Percentiles rank a stretch among this genome's conserved stretches.
These are phyloP conservation scores for Parachlorella kessleri DNA, from an alignment of 139 green algal genomes.

Conservation along the genomic window DNA sequence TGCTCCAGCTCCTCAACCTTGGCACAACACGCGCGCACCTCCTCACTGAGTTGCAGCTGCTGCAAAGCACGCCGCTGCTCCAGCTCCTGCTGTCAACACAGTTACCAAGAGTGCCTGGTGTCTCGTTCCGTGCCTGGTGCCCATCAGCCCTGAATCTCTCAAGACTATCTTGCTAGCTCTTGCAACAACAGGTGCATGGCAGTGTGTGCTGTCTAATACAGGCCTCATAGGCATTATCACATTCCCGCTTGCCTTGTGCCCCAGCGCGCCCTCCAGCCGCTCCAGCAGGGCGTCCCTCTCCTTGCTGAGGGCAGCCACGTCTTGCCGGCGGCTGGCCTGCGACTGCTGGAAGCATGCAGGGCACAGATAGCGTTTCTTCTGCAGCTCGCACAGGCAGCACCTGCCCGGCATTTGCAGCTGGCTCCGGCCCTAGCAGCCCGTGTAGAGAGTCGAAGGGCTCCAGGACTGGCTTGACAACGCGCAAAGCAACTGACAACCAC, in stretches of 20 bases:
- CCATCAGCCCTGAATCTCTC: too few species aligned
- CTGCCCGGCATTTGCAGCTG: background rate
- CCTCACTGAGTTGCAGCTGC: constrained; percentile 1
- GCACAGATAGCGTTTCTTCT: background rate
- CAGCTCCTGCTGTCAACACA: background rate
- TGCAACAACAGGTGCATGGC: too few species aligned
- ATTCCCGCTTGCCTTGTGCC: background rate
- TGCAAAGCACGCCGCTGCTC: constrained; percentile 11
- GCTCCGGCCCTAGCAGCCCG: background rate
- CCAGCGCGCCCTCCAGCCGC: background rate
- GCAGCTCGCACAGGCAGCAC: background rate
- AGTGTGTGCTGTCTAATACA: too few species aligned
- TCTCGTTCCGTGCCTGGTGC: too few species aligned
- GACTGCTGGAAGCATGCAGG: background rate
- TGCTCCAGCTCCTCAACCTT: background rate
- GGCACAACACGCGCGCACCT: background rate
- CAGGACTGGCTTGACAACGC: too few species aligned
- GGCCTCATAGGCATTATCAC: too few species aligned
- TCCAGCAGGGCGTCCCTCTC: background rate
- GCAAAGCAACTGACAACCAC: too few species aligned
- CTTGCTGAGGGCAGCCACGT: background rate
- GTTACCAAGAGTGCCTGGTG: too few species aligned
- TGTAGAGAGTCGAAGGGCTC: too few species aligned
- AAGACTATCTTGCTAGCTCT: too few species aligned
- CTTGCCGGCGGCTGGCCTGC: background rate